Evolutionary conservation across 768 basidiomycete genomes (phyloP).

Genomic region (Infundibulicybe gibba): DNA sequence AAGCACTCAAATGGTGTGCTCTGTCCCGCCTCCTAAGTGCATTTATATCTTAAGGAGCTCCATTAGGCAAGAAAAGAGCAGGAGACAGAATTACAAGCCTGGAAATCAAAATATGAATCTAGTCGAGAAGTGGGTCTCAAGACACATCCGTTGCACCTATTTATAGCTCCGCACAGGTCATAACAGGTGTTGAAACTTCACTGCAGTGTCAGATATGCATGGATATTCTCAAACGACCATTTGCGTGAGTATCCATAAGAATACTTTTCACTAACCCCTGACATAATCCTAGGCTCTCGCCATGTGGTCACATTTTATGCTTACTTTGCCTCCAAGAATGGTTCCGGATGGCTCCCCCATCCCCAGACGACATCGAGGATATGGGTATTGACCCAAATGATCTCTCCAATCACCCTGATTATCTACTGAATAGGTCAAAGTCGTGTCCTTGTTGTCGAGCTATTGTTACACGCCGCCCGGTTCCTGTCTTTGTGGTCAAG

Average conservation of each 20-base stretch:
- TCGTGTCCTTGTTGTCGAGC: conserved; percentile 73
- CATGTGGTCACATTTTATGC: conserved; percentile 80
- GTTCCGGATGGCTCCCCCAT: conserved; percentile 66
- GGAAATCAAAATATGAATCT: conserved; percentile 45
- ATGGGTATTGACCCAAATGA: conserved; percentile 34
- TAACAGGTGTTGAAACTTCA: conserved; percentile 52
- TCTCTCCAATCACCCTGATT: conserved; percentile 29
- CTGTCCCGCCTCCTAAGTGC: not conserved
- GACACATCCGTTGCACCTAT: no score
- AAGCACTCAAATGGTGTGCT: conserved; percentile 31
- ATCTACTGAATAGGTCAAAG: conserved; percentile 57
- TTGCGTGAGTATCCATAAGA: conserved; percentile 44
- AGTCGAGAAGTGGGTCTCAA: conserved; percentile 49
- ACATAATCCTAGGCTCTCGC: conserved; percentile 49
- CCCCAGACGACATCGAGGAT: conserved; percentile 26
- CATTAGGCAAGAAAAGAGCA: conserved; percentile 41
- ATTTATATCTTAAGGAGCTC: not conserved
- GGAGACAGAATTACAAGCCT: conserved; percentile 36
- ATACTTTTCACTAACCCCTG: not conserved
- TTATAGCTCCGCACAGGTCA: conserved; percentile 32
- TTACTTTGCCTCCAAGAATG: conserved; percentile 69
- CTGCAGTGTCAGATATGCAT: conserved; percentile 78
- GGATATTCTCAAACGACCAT: conserved; percentile 62
- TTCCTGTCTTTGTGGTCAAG: conserved; percentile 69
- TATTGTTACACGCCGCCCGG: conserved; percentile 51